Percentiles rank a stretch among this genome's conserved stretches.
These are phyloP conservation scores for Myxozyma melibiosi DNA, from an alignment of 805 yeast species.

Conservation along the genomic window DNA sequence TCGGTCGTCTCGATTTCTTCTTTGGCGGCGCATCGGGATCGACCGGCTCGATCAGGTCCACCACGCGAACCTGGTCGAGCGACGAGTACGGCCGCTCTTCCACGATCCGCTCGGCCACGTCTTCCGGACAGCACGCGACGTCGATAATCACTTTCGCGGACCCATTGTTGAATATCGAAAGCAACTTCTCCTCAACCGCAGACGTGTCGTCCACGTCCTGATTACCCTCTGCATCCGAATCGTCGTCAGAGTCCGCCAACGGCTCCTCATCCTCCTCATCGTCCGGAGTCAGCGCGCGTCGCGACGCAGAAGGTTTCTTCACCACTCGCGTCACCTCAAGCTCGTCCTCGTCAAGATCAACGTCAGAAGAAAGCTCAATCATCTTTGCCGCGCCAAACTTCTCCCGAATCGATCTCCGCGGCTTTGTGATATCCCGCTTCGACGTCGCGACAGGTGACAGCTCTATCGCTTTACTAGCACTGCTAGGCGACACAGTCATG, in stretches of 20 bases:
- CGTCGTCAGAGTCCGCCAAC: conserved; percentile 19
- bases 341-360: conserved; percentile 13
- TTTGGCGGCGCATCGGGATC: conserved; percentile 38
- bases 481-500: background rate
- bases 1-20: conserved; percentile 40
- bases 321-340: conserved; percentile 7
- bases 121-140: conserved; percentile 69
- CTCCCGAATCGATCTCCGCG: conserved; percentile 43
- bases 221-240: conserved; percentile 20
- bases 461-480: background rate
- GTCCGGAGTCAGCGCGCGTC: background rate
- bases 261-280: conserved; percentile 17
- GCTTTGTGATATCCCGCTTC: conserved; percentile 40
- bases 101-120: conserved; percentile 65
- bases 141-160: conserved; percentile 76
- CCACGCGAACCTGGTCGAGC: conserved; percentile 60
- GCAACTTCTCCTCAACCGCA: conserved; percentile 54
- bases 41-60: conserved; percentile 50
- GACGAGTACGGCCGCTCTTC: conserved; percentile 67
- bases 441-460: conserved; percentile 26
- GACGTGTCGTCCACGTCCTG: conserved; percentile 45
- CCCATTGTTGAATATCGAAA: conserved; percentile 79
- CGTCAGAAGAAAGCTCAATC: conserved; percentile 22
- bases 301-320: background rate
- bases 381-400: conserved; percentile 38